Conservation (phyloP, 2,329 filamentous ascomycete genomes). For the Diaporthe ilicicola region DNA sequence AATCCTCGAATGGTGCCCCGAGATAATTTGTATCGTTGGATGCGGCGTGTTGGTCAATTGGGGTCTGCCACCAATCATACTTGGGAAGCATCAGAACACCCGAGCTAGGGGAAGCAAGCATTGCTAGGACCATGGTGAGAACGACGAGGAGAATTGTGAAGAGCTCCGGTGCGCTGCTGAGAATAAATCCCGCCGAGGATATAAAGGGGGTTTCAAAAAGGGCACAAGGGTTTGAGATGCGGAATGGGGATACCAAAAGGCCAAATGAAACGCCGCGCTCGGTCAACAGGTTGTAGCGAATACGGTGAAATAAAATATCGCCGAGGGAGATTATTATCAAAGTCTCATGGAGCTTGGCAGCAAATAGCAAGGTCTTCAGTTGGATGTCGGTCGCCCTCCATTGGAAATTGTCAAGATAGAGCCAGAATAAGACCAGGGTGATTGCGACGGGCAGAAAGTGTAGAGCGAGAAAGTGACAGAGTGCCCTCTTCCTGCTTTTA, state of each 20-base stretch:
- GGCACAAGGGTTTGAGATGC: background rate
- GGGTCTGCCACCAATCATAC: background rate
- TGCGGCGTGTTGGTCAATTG: rapidly evolving
- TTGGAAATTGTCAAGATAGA: background rate
- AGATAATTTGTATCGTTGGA: background rate
- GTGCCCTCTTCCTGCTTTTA: background rate
- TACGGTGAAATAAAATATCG: background rate
- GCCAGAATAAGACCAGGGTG: background rate
- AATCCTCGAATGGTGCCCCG: background rate
- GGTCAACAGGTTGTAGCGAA: background rate
- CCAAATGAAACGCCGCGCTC: background rate
- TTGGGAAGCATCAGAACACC: background rate
- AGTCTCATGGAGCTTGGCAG: background rate
- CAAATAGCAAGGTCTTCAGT: background rate
- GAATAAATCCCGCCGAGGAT: background rate
- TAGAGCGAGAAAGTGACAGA: background rate
- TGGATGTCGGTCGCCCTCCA: background rate
- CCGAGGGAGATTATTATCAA: background rate
- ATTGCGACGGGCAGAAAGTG: background rate
- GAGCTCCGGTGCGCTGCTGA: background rate
- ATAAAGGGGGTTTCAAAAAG: background rate
- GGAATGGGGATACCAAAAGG: background rate
- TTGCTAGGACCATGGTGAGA: background rate
- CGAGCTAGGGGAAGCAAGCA: background rate
- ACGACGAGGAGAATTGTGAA: background rate